phyloP scores from a whole-genome alignment of 192 early-diverging fungal species.

The Rhizophagus clarus region DNA sequence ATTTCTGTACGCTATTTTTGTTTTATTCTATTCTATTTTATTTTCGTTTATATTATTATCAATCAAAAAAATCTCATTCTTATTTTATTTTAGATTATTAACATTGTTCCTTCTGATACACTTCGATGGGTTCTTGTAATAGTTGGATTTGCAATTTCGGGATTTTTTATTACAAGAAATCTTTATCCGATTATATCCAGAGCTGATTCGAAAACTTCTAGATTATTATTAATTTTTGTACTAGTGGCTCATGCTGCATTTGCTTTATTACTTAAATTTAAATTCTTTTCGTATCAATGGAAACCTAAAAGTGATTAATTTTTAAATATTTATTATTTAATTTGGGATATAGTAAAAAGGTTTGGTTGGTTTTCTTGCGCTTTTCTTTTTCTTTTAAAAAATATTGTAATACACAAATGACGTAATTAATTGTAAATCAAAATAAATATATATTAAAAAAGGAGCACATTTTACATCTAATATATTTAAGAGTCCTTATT shows the following conservation, averaged over 20 bases:
- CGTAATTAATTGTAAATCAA: too few species aligned
- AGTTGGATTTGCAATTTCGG: constrained; percentile 72
- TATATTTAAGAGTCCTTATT: neutral
- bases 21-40: neutral
- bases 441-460: neutral
- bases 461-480: neutral
- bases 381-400: too few species aligned
- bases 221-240: constrained; percentile 69
- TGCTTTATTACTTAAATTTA: constrained; percentile 78
- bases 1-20: constrained; percentile 62
- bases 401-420: too few species aligned
- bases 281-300: constrained; percentile 75
- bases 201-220: constrained; percentile 69
- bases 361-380: too few species aligned
- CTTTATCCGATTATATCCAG: constrained; percentile 65
- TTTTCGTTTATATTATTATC: neutral
- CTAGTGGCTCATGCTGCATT: constrained; percentile 68
- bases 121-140: constrained; percentile 82
- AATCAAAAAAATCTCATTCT: neutral
- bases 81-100: constrained; percentile 69
- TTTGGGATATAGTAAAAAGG: too few species aligned
- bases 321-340: too few species aligned
- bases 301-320: too few species aligned
- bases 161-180: constrained; percentile 57
- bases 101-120: constrained; percentile 79